Evolutionary conservation across 2,329 filamentous ascomycete genomes (phyloP).

Genomic region (Geosmithia flava): DNA sequence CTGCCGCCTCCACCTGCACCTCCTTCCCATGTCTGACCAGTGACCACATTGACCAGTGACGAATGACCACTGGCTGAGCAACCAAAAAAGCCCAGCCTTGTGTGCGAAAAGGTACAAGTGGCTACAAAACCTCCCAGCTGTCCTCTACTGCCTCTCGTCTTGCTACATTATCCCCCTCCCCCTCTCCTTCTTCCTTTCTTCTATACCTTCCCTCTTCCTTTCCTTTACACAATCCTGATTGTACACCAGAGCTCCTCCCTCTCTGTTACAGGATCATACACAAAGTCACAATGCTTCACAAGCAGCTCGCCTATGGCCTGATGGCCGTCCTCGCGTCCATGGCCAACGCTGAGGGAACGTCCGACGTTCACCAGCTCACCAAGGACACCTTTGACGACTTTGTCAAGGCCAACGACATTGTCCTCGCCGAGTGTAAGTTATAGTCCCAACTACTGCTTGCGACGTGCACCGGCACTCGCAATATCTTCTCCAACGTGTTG

Average conservation of each 20-base stretch:
- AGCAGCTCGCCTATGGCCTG: constrained; percentile 39
- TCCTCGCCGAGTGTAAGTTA: constrained; percentile 81
- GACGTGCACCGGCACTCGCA: not conserved
- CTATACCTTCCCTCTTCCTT: constrained; percentile 1
- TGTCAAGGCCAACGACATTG: constrained; percentile 72
- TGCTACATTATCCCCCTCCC: constrained; percentile 2
- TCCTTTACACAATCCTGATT: not conserved
- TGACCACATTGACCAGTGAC: too few species aligned
- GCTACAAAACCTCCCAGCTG: not conserved
- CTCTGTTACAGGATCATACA: not conserved
- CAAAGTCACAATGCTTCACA: constrained; percentile 29
- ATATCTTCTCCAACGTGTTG: not conserved
- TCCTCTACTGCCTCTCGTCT: too few species aligned
- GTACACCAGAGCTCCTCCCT: not conserved
- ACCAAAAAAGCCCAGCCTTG: not conserved
- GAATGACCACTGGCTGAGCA: not conserved
- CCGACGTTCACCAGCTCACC: constrained; percentile 77
- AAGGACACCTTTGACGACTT: constrained; percentile 81
- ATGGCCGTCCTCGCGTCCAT: constrained; percentile 41
- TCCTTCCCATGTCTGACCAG: not conserved
- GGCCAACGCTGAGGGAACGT: constrained; percentile 51
- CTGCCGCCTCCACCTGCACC: constrained; percentile 1
- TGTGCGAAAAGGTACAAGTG: not conserved
- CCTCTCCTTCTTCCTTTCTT: not conserved
- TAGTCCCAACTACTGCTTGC: not conserved